Conservation (phyloP, 1,284 basidiomycete genomes). For the Bjerkandera adusta region DNA sequence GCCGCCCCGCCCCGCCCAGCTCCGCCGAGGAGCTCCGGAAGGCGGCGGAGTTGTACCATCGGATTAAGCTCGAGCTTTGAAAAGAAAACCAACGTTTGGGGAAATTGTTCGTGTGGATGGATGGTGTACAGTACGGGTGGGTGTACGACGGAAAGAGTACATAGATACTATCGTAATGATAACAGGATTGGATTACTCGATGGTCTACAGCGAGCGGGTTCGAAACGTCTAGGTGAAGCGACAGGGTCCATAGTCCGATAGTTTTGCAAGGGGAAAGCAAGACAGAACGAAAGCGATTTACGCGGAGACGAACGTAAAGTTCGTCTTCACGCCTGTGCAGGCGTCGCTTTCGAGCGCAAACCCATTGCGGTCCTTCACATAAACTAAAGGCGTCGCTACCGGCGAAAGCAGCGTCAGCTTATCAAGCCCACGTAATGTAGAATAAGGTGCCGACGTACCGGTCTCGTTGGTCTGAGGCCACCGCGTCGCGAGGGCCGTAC, state of each 20-base stretch:
- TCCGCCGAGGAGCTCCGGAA: slow-evolving; percentile 41
- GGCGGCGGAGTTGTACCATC: slow-evolving; percentile 41
- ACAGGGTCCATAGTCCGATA: neutral
- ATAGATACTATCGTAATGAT: slow-evolving; percentile 2
- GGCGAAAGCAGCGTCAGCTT: too few species aligned
- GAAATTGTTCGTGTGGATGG: neutral
- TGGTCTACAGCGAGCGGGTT: slow-evolving; percentile 1
- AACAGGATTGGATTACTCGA: slow-evolving; percentile 2
- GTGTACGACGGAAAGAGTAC: neutral
- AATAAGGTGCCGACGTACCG: too few species aligned
- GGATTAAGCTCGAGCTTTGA: slow-evolving; percentile 32
- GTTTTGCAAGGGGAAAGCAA: neutral
- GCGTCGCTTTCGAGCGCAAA: too few species aligned
- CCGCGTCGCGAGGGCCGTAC: neutral
- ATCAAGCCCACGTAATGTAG: too few species aligned
- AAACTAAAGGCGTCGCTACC: too few species aligned
- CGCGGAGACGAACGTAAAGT: neutral
- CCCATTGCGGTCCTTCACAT: too few species aligned
- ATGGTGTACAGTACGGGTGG: neutral
- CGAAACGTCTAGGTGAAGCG: neutral
- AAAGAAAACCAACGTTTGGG: too few species aligned
- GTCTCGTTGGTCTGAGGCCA: too few species aligned
- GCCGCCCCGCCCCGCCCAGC: slow-evolving; percentile 28
- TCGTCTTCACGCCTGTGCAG: too few species aligned
- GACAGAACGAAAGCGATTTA: neutral